Percentiles rank a stretch among this genome's conserved stretches.
These are phyloP conservation scores for Vicia faba DNA, from an alignment of 306 rosid genomes.

Conservation along the genomic window DNA sequence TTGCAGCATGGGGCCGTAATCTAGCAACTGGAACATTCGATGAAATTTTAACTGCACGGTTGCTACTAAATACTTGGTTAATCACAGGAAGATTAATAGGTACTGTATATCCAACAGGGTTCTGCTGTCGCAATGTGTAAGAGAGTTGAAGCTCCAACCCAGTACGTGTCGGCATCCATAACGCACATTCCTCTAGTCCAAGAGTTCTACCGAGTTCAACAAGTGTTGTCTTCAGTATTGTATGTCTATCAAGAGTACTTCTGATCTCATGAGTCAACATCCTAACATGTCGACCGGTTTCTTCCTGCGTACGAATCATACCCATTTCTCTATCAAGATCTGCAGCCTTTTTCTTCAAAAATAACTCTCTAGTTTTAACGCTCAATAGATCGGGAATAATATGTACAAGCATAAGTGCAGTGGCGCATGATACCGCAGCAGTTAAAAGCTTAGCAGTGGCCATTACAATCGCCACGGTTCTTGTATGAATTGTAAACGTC, in stretches of 20 bases:
- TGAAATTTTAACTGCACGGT: conserved; percentile 67
- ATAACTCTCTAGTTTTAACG: conserved; percentile 71
- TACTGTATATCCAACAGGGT: conserved; percentile 86
- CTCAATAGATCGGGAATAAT: conserved; percentile 80
- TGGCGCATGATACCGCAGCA: conserved; percentile 76
- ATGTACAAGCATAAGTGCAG: conserved; percentile 83
- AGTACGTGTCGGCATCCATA: conserved; percentile 97
- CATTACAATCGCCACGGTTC: conserved; percentile 72
- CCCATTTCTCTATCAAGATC: conserved; percentile 88
- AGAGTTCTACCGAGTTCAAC: conserved; percentile 82
- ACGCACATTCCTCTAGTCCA: conserved; percentile 92
- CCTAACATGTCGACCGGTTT: conserved; percentile 83
- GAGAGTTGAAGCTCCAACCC: conserved; percentile 97
- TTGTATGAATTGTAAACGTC: conserved; percentile 66
- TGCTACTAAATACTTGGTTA: conserved; percentile 77
- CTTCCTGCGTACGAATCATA: conserved; percentile 76
- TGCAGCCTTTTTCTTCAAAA: conserved; percentile 81
- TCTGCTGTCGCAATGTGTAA: conserved; percentile 89
- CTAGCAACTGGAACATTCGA: conserved; percentile 89
- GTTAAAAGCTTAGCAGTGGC: conserved; percentile 74
- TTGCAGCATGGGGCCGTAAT: conserved; percentile 70
- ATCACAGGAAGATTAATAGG: conserved; percentile 95
- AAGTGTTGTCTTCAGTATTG: conserved; percentile 73
- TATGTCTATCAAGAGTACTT: conserved; percentile 79
- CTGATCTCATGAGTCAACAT: conserved; percentile 83